Percentiles rank a stretch among this genome's conserved stretches.
These are phyloP conservation scores for Oidium heveae DNA, from an alignment of 2,329 filamentous ascomycete species.

Conservation along the genomic window DNA sequence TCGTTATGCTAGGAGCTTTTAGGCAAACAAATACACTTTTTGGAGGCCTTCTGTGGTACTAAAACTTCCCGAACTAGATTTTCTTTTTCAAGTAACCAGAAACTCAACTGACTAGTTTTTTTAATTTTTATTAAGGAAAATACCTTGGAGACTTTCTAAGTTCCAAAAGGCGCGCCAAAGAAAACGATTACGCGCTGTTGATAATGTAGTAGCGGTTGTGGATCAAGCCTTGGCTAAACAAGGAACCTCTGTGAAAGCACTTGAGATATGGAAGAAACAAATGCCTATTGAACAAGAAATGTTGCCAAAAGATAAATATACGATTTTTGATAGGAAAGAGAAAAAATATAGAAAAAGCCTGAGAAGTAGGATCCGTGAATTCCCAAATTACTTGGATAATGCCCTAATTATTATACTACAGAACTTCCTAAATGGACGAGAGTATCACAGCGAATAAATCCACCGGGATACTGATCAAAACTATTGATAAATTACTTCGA, in stretches of 20 bases:
- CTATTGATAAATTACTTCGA: not conserved
- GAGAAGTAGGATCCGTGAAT: slow-evolving; percentile 42
- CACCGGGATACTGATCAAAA: slow-evolving; percentile 53
- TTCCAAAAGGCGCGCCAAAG: slow-evolving; percentile 80
- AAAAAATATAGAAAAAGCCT: slow-evolving; percentile 93
- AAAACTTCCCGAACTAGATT: not conserved
- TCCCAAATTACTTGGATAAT: not conserved
- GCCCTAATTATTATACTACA: slow-evolving; percentile 15
- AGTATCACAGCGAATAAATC: slow-evolving; percentile 80
- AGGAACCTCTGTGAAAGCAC: slow-evolving; percentile 44
- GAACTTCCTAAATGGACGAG: slow-evolving; percentile 84
- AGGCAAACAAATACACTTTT: slow-evolving; percentile 52
- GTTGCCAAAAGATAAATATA: slow-evolving; percentile 92
- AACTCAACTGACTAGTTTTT: slow-evolving; percentile 3
- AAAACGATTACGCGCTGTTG: slow-evolving; percentile 59
- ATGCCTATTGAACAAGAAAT: slow-evolving; percentile 95
- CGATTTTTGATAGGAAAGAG: slow-evolving; percentile 87
- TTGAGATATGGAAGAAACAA: slow-evolving; percentile 79
- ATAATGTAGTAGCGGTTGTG: slow-evolving; percentile 63
- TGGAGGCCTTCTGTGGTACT: slow-evolving; percentile 61
- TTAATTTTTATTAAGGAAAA: slow-evolving; percentile 38
- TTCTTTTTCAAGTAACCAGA: not conserved
- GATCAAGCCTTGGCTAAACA: slow-evolving; percentile 52
- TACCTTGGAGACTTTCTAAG: slow-evolving; percentile 78
- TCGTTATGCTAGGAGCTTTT: slow-evolving; percentile 61